Conservation (phyloP, 148 eudicot species). For the Persicaria maculosa region DNA sequence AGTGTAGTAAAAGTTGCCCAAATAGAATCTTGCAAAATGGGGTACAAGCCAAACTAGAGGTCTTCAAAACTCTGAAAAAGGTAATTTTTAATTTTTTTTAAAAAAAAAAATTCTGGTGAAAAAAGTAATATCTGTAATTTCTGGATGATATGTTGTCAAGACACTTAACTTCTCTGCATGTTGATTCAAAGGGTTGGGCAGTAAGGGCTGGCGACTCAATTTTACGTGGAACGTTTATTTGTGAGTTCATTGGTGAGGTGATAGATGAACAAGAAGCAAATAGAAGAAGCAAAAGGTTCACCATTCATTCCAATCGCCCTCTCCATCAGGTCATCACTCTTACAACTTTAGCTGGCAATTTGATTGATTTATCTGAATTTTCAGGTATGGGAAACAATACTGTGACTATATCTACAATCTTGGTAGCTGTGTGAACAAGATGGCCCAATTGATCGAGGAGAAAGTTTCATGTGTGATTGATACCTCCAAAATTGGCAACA, state of each 20-base stretch:
- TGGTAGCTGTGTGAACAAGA: slow-evolving; percentile 40
- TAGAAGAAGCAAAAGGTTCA: slow-evolving; percentile 64
- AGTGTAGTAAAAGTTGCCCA: slow-evolving; percentile 61
- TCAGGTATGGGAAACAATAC: slow-evolving; percentile 44
- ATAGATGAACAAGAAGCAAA: slow-evolving; percentile 64
- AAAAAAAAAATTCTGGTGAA: too few species aligned
- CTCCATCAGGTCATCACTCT: neutral
- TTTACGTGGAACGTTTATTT: slow-evolving; percentile 69
- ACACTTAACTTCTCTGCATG: slow-evolving; percentile 5
- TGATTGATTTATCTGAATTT: neutral
- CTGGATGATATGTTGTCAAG: neutral
- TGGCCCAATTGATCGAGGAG: slow-evolving; percentile 47
- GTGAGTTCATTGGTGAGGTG: slow-evolving; percentile 86
- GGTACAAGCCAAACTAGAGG: slow-evolving; percentile 59
- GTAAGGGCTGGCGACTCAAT: slow-evolving; percentile 69
- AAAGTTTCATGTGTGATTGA: slow-evolving; percentile 54
- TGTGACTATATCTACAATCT: slow-evolving; percentile 62
- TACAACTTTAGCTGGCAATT: slow-evolving; percentile 7
- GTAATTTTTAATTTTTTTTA: slow-evolving; percentile 29
- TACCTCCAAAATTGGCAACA: slow-evolving; percentile 69
- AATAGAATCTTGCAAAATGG: slow-evolving; percentile 96
- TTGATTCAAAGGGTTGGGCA: slow-evolving; percentile 79
- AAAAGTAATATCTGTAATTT: neutral
- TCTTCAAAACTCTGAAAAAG: slow-evolving; percentile 78
- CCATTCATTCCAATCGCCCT: slow-evolving; percentile 5